phyloP scores from a whole-genome alignment of 2,329 filamentous ascomycete genomes.

The Madurella mycetomatis region DNA sequence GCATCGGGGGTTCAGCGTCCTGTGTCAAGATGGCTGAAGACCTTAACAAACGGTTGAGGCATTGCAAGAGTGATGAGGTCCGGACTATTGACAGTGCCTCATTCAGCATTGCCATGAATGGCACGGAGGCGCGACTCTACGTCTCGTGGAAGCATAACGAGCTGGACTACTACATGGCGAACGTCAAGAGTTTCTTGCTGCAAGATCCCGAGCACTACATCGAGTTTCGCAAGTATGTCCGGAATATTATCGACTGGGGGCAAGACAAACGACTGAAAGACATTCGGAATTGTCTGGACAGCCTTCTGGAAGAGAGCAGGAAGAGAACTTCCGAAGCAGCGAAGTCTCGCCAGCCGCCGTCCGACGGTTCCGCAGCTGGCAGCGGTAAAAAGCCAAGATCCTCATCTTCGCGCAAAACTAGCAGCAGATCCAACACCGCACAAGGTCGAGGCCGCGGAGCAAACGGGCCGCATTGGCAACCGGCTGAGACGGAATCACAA shows the following conservation, averaged over 20 bases:
- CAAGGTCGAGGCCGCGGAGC: too few relatives aligned
- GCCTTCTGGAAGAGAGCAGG: slow-evolving; percentile 18
- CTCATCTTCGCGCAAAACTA: too few relatives aligned
- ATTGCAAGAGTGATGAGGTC: slow-evolving; percentile 20
- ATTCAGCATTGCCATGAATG: slow-evolving; percentile 34
- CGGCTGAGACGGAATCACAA: too few relatives aligned
- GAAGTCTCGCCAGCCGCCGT: too few relatives aligned
- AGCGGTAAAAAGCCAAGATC: too few relatives aligned
- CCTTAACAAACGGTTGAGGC: slow-evolving; percentile 20
- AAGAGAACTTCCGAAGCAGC: not conserved
- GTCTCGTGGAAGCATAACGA: slow-evolving; percentile 34
- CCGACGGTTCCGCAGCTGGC: too few relatives aligned
- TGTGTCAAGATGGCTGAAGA: slow-evolving; percentile 31
- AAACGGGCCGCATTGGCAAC: too few relatives aligned
- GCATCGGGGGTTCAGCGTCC: slow-evolving; percentile 29
- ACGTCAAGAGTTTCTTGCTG: slow-evolving; percentile 30
- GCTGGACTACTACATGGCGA: slow-evolving; percentile 29
- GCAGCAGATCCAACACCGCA: too few relatives aligned
- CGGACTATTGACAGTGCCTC: slow-evolving; percentile 26
- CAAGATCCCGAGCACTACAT: slow-evolving; percentile 28
- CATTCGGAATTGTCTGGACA: slow-evolving; percentile 25
- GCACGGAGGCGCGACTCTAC: slow-evolving; percentile 31
- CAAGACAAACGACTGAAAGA: slow-evolving; percentile 23
- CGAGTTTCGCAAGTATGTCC: slow-evolving; percentile 31
- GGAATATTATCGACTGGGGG: slow-evolving; percentile 37